phyloP scores from a whole-genome alignment of 2,329 filamentous ascomycete genomes.

The Neofusicoccum sp. region DNA sequence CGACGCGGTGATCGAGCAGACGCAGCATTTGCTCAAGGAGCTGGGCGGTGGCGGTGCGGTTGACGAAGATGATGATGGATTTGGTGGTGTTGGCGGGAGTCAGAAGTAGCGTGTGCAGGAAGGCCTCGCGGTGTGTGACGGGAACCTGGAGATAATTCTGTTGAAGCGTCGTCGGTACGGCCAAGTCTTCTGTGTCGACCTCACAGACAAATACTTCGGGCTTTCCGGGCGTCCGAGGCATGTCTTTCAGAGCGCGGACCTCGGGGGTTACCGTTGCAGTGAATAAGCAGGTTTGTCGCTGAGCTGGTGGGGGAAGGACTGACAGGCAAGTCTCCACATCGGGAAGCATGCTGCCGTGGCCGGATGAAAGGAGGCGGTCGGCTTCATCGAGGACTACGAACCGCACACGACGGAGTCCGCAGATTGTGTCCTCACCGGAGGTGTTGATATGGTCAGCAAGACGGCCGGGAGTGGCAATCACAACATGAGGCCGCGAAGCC shows the following conservation, averaged over 20 bases:
- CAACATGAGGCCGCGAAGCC: slow-evolving; percentile 77
- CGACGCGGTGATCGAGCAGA: slow-evolving; percentile 83
- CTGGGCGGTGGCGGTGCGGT: slow-evolving; percentile 83
- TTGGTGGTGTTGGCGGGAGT: slow-evolving; percentile 74
- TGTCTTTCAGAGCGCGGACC: slow-evolving; percentile 79
- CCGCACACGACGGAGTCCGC: slow-evolving; percentile 72
- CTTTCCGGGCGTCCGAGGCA: slow-evolving; percentile 66
- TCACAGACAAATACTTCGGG: slow-evolving; percentile 86
- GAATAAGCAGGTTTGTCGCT: slow-evolving; percentile 92
- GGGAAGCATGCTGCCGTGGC: slow-evolving; percentile 84
- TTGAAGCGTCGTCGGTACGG: slow-evolving; percentile 74
- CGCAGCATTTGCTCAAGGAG: slow-evolving; percentile 85
- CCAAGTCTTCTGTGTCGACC: slow-evolving; percentile 68
- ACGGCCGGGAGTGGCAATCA: slow-evolving; percentile 91
- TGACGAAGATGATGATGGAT: slow-evolving; percentile 90
- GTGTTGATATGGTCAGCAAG: slow-evolving; percentile 90
- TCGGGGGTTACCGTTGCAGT: slow-evolving; percentile 94
- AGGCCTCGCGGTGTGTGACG: slow-evolving; percentile 91
- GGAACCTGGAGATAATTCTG: slow-evolving; percentile 87
- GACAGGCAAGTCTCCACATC: slow-evolving; percentile 87
- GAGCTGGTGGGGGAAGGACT: slow-evolving; percentile 70
- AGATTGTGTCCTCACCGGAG: slow-evolving; percentile 87
- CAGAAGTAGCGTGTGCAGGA: slow-evolving; percentile 82
- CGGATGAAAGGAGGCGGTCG: slow-evolving; percentile 76
- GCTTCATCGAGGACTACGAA: slow-evolving; percentile 96